These are phyloP conservation scores for Paramyrothecium sp. DNA, from an alignment of 2,329 filamentous ascomycete genomes.

Conservation along the genomic window DNA sequence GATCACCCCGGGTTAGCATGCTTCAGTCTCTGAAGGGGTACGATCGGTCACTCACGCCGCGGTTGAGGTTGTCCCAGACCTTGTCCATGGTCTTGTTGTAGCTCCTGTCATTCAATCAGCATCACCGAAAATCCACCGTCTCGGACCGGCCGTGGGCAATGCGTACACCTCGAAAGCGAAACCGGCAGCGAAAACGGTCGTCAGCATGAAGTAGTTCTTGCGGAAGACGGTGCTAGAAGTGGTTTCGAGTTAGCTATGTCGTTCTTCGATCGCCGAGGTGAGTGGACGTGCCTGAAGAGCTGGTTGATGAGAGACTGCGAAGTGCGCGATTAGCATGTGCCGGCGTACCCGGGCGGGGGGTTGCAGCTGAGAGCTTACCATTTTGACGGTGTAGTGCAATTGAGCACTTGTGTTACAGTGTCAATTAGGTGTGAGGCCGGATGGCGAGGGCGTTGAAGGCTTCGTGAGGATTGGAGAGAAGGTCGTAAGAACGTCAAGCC, in stretches of 20 bases:
- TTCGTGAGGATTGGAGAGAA: constrained; percentile 25
- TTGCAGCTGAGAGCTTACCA: constrained; percentile 27
- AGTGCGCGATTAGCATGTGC: constrained; percentile 33
- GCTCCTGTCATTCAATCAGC: constrained; percentile 55
- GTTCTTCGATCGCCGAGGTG: constrained; percentile 15
- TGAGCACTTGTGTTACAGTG: constrained; percentile 22
- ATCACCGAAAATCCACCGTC: constrained; percentile 2
- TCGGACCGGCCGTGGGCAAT: constrained; percentile 13
- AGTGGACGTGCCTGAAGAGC: constrained; percentile 38
- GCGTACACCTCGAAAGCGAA: constrained; percentile 93
- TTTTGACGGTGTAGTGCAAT: constrained; percentile 30
- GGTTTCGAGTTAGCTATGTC: constrained; percentile 19
- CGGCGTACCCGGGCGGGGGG: background rate
- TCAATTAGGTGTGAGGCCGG: constrained; percentile 21
- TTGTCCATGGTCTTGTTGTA: constrained; percentile 82
- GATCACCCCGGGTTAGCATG: constrained; percentile 21
- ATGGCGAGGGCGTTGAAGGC: constrained; percentile 20
- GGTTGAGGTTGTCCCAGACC: constrained; percentile 89
- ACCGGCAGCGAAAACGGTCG: constrained; percentile 78
- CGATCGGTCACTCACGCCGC: constrained; percentile 67
- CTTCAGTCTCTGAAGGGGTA: too few relatives aligned
- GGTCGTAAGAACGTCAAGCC: constrained; percentile 26
- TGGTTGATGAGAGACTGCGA: constrained; percentile 33
- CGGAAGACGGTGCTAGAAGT: constrained; percentile 72
- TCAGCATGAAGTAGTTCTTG: constrained; percentile 85